phyloP scores from a whole-genome alignment of 805 yeast genomes.

The Candida corydali region DNA sequence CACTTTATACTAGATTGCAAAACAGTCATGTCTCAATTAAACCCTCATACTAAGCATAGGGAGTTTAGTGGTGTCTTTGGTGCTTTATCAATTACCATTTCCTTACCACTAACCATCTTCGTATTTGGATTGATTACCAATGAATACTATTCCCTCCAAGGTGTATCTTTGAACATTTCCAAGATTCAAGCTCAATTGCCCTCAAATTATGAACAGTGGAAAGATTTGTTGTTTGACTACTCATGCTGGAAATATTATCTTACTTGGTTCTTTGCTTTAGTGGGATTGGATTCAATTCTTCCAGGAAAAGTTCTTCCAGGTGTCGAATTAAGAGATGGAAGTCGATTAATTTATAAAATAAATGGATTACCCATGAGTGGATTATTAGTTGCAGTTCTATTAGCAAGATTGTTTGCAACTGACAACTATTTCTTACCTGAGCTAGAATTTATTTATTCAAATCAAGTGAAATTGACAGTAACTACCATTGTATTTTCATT shows the following conservation, averaged over 20 bases:
- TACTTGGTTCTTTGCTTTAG: constrained; percentile 68
- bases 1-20: too few relatives aligned
- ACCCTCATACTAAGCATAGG: constrained; percentile 65
- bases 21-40: constrained; percentile 38
- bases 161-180: constrained; percentile 40
- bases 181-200: constrained; percentile 36
- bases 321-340: constrained; percentile 70
- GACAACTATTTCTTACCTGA: constrained; percentile 69
- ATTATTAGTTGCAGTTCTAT: constrained; percentile 33
- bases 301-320: constrained; percentile 63
- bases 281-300: constrained; percentile 56
- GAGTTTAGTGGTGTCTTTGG: constrained; percentile 84
- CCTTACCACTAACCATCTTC: constrained; percentile 62
- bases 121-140: constrained; percentile 61
- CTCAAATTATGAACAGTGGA: constrained; percentile 15
- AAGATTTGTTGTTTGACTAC: constrained; percentile 35
- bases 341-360: constrained; percentile 66
- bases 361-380: constrained; percentile 66
- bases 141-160: constrained; percentile 49
- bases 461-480: constrained; percentile 61
- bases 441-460: constrained; percentile 66
- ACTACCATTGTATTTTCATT: constrained; percentile 64
- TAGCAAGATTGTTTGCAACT: constrained; percentile 43
- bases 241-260: constrained; percentile 62
- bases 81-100: constrained; percentile 58